A percentile compares a stretch with the other conserved stretches of the same genome.
Conservation (phyloP, 306 rosid genomes). For the Hippophae rhamnoides region DNA sequence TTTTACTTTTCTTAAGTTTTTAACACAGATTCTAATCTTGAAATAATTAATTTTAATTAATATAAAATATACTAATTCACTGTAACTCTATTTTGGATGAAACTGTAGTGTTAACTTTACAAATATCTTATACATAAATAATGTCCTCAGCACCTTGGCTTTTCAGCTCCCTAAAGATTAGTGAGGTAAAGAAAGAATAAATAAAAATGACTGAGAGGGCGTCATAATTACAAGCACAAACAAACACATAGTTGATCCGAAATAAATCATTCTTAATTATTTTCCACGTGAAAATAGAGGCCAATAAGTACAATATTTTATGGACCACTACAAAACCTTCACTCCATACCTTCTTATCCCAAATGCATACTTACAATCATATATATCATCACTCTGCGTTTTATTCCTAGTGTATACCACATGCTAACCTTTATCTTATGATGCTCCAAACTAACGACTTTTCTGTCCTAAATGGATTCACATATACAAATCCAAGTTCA, state of each 20-base stretch:
- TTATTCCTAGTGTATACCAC: background rate
- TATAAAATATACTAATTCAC: too few species aligned
- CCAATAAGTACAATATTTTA: background rate
- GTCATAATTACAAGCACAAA: constrained; percentile 10
- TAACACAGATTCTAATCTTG: too few species aligned
- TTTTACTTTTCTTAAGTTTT: too few species aligned
- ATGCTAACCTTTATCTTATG: background rate
- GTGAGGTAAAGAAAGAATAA: too few species aligned
- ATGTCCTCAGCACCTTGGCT: background rate
- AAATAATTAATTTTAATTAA: too few species aligned
- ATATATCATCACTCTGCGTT: too few species aligned
- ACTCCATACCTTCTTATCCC: background rate
- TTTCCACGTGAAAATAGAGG: constrained; percentile 10
- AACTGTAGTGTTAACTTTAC: too few species aligned
- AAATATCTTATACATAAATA: too few species aligned
- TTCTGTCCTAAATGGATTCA: too few species aligned
- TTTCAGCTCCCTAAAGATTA: background rate
- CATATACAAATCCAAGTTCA: too few species aligned
- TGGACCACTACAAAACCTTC: constrained; percentile 9
- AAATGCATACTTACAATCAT: background rate
- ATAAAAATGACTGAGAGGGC: background rate
- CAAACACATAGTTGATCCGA: background rate
- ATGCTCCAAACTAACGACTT: too few species aligned
- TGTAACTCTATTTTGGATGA: too few species aligned
- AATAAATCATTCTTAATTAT: constrained; percentile 11